Percentiles rank a stretch among this genome's conserved stretches.
phyloP scores from a whole-genome alignment of 306 rosid species.

The Begonia masoniana region DNA sequence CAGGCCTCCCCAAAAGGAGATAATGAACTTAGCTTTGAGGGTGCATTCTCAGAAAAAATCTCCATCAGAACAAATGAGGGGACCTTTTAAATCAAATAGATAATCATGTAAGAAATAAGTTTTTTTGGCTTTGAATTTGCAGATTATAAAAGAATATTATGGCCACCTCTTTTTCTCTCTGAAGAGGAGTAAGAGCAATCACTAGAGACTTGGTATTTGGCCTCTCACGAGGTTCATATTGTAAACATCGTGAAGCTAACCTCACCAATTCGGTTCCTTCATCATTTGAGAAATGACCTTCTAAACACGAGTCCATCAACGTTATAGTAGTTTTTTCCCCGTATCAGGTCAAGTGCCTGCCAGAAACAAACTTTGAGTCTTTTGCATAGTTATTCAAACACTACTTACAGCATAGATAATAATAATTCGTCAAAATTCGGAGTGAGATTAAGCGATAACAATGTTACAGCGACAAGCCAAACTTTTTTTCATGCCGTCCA shows the following conservation, averaged over 20 bases:
- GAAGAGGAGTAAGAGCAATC: constrained; percentile 65
- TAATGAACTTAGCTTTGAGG: constrained; percentile 42
- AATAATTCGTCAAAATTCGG: too few relatives aligned
- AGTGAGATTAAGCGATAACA: too few relatives aligned
- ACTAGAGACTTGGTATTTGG: constrained; percentile 77
- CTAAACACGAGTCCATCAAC: constrained; percentile 85
- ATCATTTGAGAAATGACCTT: constrained; percentile 74
- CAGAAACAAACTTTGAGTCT: constrained; percentile 7
- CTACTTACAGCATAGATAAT: too few relatives aligned
- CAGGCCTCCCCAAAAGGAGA: constrained; percentile 91
- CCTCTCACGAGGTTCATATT: constrained; percentile 79
- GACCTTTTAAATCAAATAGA: constrained; percentile 32
- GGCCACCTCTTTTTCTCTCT: constrained; percentile 70
- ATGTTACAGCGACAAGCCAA: too few relatives aligned
- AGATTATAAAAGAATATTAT: constrained; percentile 4
- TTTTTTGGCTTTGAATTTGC: constrained; percentile 1
- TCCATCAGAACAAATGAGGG: constrained; percentile 64
- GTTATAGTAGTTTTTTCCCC: constrained; percentile 48
- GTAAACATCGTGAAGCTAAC: constrained; percentile 78
- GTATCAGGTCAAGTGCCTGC: constrained; percentile 81
- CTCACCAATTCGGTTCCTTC: constrained; percentile 80
- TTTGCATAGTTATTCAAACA: constrained; percentile 4
- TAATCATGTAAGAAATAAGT: constrained; percentile 16
- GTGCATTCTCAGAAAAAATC: constrained; percentile 39
- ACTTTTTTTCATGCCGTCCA: background rate